Percentiles rank a stretch among this genome's conserved stretches.
These are phyloP conservation scores for Ophiognomonia clavigignenti-juglandacearum DNA, from an alignment of 2,329 filamentous ascomycete species.

Conservation along the genomic window DNA sequence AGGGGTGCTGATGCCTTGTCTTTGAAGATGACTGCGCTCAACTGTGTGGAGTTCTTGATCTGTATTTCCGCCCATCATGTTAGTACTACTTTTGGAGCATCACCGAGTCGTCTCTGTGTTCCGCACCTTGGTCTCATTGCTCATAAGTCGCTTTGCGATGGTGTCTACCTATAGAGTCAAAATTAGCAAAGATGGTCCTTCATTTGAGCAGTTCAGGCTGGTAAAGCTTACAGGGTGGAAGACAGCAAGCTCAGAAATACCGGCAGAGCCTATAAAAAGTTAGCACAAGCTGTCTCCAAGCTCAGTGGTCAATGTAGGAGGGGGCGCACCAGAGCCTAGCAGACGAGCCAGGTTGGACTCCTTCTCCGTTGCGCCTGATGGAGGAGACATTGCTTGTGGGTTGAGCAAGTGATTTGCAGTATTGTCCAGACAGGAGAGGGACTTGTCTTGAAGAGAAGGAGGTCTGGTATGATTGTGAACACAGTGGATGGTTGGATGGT, in stretches of 20 bases:
- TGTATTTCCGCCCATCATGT: constrained; percentile 21
- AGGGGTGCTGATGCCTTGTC: constrained; percentile 71
- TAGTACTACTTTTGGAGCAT: constrained; percentile 5
- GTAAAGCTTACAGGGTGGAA: constrained; percentile 70
- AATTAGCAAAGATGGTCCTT: constrained; percentile 16
- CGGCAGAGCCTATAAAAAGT: constrained; percentile 67
- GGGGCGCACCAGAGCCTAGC: constrained; percentile 72
- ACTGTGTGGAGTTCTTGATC: constrained; percentile 55
- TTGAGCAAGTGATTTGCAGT: background rate
- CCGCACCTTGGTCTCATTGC: constrained; percentile 76
- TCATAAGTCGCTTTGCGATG: constrained; percentile 98
- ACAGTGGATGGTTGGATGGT: constrained; percentile 1
- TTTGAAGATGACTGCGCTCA: constrained; percentile 93
- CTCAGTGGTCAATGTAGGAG: background rate
- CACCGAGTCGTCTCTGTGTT: background rate
- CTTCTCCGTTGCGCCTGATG: constrained; percentile 53
- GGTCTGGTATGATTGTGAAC: too few species aligned
- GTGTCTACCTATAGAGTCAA: constrained; percentile 72
- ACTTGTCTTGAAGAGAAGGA: constrained; percentile 1
- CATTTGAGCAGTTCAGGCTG: constrained; percentile 23
- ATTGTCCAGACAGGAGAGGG: constrained; percentile 1
- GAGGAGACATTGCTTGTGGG: constrained; percentile 53
- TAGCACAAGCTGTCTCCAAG: constrained; percentile 6
- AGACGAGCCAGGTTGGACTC: constrained; percentile 87
- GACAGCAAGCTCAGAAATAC: constrained; percentile 87